Base-by-base conservation (phyloP, 768 basidiomycete species). In the Neoboletus magnificus region DNA sequence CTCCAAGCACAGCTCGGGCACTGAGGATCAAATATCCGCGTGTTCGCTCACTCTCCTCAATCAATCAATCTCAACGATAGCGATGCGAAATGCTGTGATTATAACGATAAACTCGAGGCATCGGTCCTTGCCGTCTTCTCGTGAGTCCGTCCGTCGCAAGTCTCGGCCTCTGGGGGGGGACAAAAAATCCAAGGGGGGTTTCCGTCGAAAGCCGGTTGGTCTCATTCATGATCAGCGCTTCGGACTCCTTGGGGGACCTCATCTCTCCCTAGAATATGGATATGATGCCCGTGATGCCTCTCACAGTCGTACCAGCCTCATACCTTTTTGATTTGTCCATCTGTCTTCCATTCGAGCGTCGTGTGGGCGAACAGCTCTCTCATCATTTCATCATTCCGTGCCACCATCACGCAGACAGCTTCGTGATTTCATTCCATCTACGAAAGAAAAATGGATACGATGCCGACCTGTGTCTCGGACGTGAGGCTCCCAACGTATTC, bases 211-310 rank as follows among this genome's bases (percentile, higher is more conserved):
- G 15, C 35, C 49, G 42, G 36, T 32, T 5, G 4, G 57, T 47
- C 5, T 37, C 56, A 13, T 33, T 66, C 61, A 66, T 66, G 66
- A 69, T 68, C 66, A 66, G 54, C 65, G 65, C 46, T 54, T 50
- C 22, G 39, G 30, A 40, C 16, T 18, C 22, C 4, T 33, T 27
- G 27, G 27, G 27, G 46, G 42, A 52, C 59, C 54, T 59, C 39
- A 54, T 68, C 57, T 59, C 37, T 37, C 44, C 49, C 41, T 20
- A 44, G 51, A 3, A 41, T 42, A 25, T 50, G 51, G 3, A 41
- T 42, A 25, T 50, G n/a, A 62, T 65, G 29, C 39, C 62, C 58
- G 51, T 42, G 40, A 23, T 45, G 40, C 20, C 36, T 35, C 54
- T 33, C 49, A 22, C 35, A n/a, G 9, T 36, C 2, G 16, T 10